These are phyloP conservation scores for Roridomyces roridus DNA, from an alignment of 768 basidiomycete species.

Conservation along the genomic window DNA sequence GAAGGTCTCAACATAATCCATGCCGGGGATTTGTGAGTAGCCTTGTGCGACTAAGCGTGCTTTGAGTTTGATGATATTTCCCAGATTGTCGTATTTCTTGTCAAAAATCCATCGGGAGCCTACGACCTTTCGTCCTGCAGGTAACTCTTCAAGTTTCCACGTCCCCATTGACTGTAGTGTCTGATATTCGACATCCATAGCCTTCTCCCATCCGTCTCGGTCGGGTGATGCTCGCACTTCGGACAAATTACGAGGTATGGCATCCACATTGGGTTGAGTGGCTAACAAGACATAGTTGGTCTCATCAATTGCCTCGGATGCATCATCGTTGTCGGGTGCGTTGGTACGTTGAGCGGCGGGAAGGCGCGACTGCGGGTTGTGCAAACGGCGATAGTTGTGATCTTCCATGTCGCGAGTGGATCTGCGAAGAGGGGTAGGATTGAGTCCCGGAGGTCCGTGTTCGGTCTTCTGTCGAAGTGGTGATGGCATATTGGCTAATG, in stretches of 20 bases:
- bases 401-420: not conserved
- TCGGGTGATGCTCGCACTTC: not conserved
- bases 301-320: not conserved
- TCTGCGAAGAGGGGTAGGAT: constrained; percentile 3
- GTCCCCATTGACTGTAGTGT: not conserved
- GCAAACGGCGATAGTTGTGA: constrained; percentile 1
- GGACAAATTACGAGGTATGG: not conserved
- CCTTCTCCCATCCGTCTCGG: not conserved
- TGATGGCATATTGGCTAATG: not conserved
- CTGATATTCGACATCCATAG: not conserved
- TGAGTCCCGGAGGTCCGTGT: constrained; percentile 2
- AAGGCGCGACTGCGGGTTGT: constrained; percentile 3
- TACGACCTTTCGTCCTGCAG: not conserved
- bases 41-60: not conserved
- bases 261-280: not conserved
- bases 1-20: not conserved
- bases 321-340: not conserved
- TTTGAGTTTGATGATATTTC: constrained; percentile 1
- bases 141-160: constrained; percentile 2
- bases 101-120: no score
- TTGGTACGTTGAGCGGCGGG: not conserved
- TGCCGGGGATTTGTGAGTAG: not conserved
- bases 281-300: not conserved
- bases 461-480: not conserved
- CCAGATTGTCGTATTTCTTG: not conserved